Base-by-base conservation (phyloP, 768 basidiomycete genomes). In the Mycena albidolilacea region DNA sequence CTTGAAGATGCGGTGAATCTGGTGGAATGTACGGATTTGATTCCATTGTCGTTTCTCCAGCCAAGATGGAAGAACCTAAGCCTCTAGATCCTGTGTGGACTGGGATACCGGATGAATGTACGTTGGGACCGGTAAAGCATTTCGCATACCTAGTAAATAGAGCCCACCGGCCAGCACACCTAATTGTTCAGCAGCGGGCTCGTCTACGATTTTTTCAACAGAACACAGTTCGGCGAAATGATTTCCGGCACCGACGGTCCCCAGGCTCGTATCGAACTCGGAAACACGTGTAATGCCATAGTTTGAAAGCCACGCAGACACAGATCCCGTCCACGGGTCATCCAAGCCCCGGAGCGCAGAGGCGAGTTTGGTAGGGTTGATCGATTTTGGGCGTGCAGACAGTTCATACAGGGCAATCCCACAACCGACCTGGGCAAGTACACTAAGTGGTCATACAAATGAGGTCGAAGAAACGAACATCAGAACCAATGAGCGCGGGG, bases 41-140 rank as follows among this genome's bases (percentile, higher is more conserved):
- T 50, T 80, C 74, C 44, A 35, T 70, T 6, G 43, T 52, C 6
- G 84, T 84, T 63, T 84, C 80, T 9, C 75, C 68, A 43, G 74
- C 71, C 21, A 83, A 77, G 62, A 84, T 81, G 15, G 79, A 80
- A 8, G 78, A 78, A 35, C 84, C 84, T 3, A 84, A 76, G 35
- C 84, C 83, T 59, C 84, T 77, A 58, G 84, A 84, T 37, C 85
- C 84, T 35, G 81, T 83, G 71, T 84, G 84, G 10, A 84, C 84
- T 84, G 57, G 23, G 10, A 41, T 50, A 46, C 48, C 30, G 21
- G 55, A 41, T 50, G 2, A 17, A 60, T 50, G 5, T 23, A 17
- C 2, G n/a, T 11, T 54, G 2, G 15, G 55, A 19, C 15, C 38
- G 30, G 43, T 30, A 38, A 54, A 10, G 2, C 9, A 41, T 14